Percentiles rank a stretch among this genome's conserved stretches.
These are phyloP conservation scores for Scheffersomyces cryptocercus DNA, from an alignment of 1,139 yeast species.

Conservation along the genomic window DNA sequence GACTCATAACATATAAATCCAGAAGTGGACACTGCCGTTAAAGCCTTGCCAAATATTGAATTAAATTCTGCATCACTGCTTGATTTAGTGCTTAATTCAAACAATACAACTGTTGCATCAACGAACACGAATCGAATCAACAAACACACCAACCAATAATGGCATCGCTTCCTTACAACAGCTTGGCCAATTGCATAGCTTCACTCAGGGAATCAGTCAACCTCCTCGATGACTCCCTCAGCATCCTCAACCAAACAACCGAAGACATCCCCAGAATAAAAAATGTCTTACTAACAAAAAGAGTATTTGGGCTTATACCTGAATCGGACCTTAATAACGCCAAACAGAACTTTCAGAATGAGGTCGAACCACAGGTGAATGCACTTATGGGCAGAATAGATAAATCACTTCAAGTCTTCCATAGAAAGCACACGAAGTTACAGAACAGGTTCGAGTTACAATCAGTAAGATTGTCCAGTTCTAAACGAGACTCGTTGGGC, in stretches of 20 bases:
- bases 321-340: slow-evolving; percentile 43
- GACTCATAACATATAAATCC: no score
- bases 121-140: no score
- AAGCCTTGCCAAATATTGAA: no score
- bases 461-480: slow-evolving; percentile 29
- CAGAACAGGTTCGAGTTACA: slow-evolving; percentile 35
- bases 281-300: slow-evolving; percentile 33
- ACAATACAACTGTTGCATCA: no score
- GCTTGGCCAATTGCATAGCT: slow-evolving; percentile 27
- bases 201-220: slow-evolving; percentile 33
- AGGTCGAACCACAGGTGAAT: slow-evolving; percentile 33
- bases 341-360: slow-evolving; percentile 28
- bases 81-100: no score
- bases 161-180: slow-evolving; percentile 5
- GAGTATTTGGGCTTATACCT: slow-evolving; percentile 45
- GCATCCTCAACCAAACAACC: slow-evolving; percentile 32
- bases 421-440: slow-evolving; percentile 26
- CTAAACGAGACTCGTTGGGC: slow-evolving; percentile 8
- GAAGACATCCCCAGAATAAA: slow-evolving; percentile 35
- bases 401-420: slow-evolving; percentile 17
- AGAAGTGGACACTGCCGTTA: no score
- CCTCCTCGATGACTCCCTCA: slow-evolving; percentile 31
- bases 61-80: no score
- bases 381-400: slow-evolving; percentile 13
- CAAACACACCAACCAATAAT: no score